Evolutionary conservation across 257 asterid genomes (phyloP), one percentile per base, ranked within the genome.

Genomic region (Thymus mandschuricus): DNA sequence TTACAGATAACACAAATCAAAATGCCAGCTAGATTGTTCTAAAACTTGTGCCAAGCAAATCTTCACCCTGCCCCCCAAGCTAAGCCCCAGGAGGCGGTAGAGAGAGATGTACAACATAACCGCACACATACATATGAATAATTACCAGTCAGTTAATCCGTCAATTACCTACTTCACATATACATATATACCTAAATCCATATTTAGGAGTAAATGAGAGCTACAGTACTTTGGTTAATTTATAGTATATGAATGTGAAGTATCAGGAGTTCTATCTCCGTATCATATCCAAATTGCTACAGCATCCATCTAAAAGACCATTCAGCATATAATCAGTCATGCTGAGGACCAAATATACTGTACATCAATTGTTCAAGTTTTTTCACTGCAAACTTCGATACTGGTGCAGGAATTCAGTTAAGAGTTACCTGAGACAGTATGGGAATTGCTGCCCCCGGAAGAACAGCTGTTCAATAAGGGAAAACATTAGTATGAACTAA

Each of bases 361-460:
- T 21, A 58, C 45, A 50, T 45, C 55, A 35, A 43, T 7, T 29
- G 4, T 49, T 58, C n/a, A 11, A 48, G 28, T 75, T 62, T 21
- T 21, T 44, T 65, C 13, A 46, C 29, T n/a, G 38, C 60, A 31
- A 70, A 61, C 27, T 28, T 68, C 64, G 38, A 33, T 6, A 30
- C 61, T 63, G 61, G 64, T 68, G 60, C 73, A 34, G 33, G 60
- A 44, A 51, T 46, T 33, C 61, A 57, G 67, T 10, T 44, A 10
- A 45, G 66, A 73, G 57, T 66, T 86, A 95, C 99, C 99, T 95
- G 99, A 55, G 99, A 95, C 44, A 95, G 74, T 76, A 95, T 72
- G 45, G 99, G 99, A 80, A 89, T 92, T 77, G 98, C 83, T 66
- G 99, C 96, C 10, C 98, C 99, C 3, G 98, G 86, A 73, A 95